These are phyloP conservation scores for Berkeleyomyces rouxiae DNA, from an alignment of 2,329 filamentous ascomycete genomes.

Conservation along the genomic window DNA sequence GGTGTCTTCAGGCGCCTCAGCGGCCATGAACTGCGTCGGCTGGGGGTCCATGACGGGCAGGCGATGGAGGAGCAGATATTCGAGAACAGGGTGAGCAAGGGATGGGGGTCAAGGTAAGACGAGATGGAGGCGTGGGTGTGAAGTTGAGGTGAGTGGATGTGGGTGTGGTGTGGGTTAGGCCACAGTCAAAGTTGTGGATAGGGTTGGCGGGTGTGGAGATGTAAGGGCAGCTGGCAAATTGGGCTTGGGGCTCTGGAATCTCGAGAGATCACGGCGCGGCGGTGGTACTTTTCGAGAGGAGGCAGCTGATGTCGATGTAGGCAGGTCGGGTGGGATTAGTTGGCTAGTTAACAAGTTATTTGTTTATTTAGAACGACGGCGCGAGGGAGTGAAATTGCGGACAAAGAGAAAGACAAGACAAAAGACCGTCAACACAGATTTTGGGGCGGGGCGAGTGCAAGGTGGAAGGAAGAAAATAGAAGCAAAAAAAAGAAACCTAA, in stretches of 20 bases:
- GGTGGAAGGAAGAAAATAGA: too few relatives aligned
- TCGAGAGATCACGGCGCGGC: too few relatives aligned
- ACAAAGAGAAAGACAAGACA: neutral
- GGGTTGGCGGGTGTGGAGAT: too few relatives aligned
- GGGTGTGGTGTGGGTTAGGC: too few relatives aligned
- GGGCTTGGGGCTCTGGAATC: too few relatives aligned
- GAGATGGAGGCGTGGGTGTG: neutral
- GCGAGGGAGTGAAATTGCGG: neutral
- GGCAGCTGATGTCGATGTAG: too few relatives aligned
- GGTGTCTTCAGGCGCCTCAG: constrained; percentile 9
- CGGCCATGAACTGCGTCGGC: constrained; percentile 8
- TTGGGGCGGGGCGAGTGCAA: too few relatives aligned
- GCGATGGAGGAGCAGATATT: neutral
- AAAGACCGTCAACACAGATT: neutral
- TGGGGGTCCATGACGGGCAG: constrained; percentile 9
- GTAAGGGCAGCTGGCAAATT: too few relatives aligned
- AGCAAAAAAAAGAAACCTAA: neutral
- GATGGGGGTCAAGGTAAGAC: neutral
- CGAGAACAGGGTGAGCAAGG: neutral
- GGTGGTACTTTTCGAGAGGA: too few relatives aligned
- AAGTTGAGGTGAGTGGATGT: neutral
- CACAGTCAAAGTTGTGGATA: too few relatives aligned
- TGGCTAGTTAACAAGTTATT: too few relatives aligned
- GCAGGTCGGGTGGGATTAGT: too few relatives aligned
- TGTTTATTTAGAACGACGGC: neutral